Base-by-base conservation (phyloP, 2,329 filamentous ascomycete species). In the Amauroascus niger region DNA sequence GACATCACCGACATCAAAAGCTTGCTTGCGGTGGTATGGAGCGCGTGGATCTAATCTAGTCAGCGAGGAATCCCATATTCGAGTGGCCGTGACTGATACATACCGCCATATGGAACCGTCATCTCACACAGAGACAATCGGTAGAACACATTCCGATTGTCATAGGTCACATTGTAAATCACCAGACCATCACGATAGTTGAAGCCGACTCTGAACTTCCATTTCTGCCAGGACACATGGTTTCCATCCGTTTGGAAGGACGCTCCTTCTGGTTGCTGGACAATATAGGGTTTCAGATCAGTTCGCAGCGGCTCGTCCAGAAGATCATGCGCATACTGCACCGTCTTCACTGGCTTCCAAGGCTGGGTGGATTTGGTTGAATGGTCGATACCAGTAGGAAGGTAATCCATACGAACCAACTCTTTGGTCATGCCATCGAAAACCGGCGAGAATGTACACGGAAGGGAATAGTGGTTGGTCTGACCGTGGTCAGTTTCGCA, bases 1-100 rank as follows among this genome's bases (percentile, higher is more conserved):
- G 35, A 76, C 81, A 64, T 87, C 83, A 30, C 83, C 83, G 22
- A 86, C 74, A 65, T 87, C 83, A 59, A 86, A 86, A 0, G 83
- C 83, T 5, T 81, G 77, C 66, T 86, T 86, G 65, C 82, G 82
- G 68, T 85, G 81, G 66, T 77, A 86, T 2, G 83, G 83, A 48
- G 79, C 76, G 3, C 83, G 76, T 4, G 83, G 83, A 61, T 87
- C 83, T 50, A 76, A 75, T 60, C 80, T 80, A 5, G 75, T 52
- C 18, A 54, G 82, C 79, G 49, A 65, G 67, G n/a, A n/a, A n/a
- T n/a, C n/a, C n/a, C n/a, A n/a, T n/a, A n/a, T n/a, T n/a, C n/a
- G n/a, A n/a, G n/a, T n/a, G n/a, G n/a, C n/a, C n/a, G n/a, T n/a
- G n/a, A n/a, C n/a, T n/a, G 14, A 18, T 28, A 57, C 62, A 55